phyloP scores from a whole-genome alignment of 177 flowering plant species.

The Vitis hybrid region DNA sequence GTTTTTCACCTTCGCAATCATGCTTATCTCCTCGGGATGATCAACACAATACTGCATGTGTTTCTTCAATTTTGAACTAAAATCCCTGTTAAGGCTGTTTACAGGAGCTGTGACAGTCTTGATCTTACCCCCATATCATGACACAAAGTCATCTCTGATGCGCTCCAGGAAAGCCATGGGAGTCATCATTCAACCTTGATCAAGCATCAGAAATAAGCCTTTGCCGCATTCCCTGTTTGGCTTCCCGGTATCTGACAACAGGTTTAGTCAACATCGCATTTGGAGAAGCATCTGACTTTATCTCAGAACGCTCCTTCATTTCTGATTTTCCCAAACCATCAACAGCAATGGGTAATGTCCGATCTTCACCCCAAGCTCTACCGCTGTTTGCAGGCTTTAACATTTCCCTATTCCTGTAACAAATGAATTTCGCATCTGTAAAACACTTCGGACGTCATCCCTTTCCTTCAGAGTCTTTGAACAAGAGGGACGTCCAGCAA shows the following conservation, averaged over 20 bases:
- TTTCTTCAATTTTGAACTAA: too few relatives aligned
- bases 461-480: conserved; percentile 52
- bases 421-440: conserved; percentile 41
- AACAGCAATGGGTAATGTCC: conserved; percentile 41
- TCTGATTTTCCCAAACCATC: conserved; percentile 92
- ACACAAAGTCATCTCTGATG: too few relatives aligned
- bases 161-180: conserved; percentile 5
- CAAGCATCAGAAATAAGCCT: conserved; percentile 55
- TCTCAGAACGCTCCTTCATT: conserved; percentile 82
- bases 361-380: conserved; percentile 55
- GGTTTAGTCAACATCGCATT: conserved; percentile 36
- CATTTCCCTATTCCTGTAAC: conserved; percentile 66
- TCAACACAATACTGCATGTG: too few relatives aligned
- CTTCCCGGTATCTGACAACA: conserved; percentile 56
- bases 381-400: conserved; percentile 50
- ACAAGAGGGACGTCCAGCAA: conserved; percentile 73
- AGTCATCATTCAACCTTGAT: conserved; percentile 55
- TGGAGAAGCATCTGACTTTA: conserved; percentile 60
- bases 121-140: too few relatives aligned
- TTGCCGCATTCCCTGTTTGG: too few relatives aligned
- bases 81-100: too few relatives aligned
- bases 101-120: too few relatives aligned
- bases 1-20: too few relatives aligned
- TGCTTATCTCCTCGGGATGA: too few relatives aligned
- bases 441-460: conserved; percentile 45